Evolutionary conservation across 306 rosid genomes (phyloP).

Genomic region (Quercus engelmannii): DNA sequence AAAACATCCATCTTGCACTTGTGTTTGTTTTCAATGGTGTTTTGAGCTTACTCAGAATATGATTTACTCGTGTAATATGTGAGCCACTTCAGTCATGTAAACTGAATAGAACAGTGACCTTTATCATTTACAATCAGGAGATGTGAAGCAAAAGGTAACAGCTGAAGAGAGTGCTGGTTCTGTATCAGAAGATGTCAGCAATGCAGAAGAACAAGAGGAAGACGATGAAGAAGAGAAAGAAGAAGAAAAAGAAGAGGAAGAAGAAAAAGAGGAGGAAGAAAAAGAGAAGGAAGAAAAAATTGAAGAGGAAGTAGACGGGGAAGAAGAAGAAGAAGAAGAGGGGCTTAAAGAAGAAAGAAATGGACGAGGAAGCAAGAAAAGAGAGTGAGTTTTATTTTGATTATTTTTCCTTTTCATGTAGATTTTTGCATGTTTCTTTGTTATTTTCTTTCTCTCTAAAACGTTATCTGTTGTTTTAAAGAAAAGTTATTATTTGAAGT

Average conservation of each 20-base stretch:
- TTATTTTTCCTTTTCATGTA: background rate
- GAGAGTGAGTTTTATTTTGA: constrained; percentile 18
- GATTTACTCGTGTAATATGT: background rate
- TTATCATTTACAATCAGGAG: constrained; percentile 19
- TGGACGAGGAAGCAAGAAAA: constrained; percentile 14
- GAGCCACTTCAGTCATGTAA: background rate
- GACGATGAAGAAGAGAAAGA: constrained; percentile 12
- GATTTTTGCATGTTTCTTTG: background rate
- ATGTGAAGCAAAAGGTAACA: constrained; percentile 20
- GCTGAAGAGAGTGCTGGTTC: constrained; percentile 26
- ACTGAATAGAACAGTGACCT: constrained; percentile 4
- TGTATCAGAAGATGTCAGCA: constrained; percentile 19
- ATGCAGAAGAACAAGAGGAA: constrained; percentile 17
- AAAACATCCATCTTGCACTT: too few relatives aligned
- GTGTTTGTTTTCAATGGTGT: background rate
- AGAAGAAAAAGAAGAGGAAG: background rate
- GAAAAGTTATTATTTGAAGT: too few relatives aligned
- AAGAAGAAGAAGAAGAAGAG: constrained; percentile 1
- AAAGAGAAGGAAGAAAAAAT: background rate
- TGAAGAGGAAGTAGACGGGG: constrained; percentile 2
- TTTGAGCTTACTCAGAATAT: background rate
- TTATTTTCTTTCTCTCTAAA: background rate
- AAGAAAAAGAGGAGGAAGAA: constrained; percentile 12
- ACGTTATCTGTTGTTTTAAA: too few relatives aligned
- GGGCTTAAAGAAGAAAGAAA: background rate